Base-by-base conservation (phyloP, 768 basidiomycete species). In the Naganishia randhawae region DNA sequence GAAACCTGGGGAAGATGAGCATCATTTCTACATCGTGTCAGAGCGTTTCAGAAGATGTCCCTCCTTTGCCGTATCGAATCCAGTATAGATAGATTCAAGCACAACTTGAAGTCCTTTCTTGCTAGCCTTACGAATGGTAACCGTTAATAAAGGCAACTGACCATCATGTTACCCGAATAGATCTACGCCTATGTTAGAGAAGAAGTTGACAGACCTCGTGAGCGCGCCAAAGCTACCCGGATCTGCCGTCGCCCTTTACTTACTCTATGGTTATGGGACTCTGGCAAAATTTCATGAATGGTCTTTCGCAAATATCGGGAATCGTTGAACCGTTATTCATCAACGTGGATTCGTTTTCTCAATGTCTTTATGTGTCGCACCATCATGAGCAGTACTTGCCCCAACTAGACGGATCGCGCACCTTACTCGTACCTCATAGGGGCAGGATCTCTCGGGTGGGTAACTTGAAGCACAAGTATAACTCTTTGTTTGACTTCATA, bases 361-460 rank as follows among this genome's bases (percentile, higher is more conserved):
- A 16, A 2, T 13, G 25, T 2, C 37, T 61, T 13, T 61, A 61
- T 25, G 37, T n/a, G 19, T n/a, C 22, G 22, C 29, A 11, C 50
- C 65, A 61, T 66, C 42, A 52, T 85, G 87, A 86, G 72, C 81
- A 90, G 31, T 91, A 90, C 74, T 78, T 85, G 19, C 83, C 85
- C 33, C 83, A 85, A 65, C 75, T 82, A 2, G 84, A 85, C 71
- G 88, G 87, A 3, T 83, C 83, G 19, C 86, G 86, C 75, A 85
- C 83, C 5, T 78, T 90, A n/a, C 82, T 88, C 1, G 86, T 89
- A 6, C 88, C 87, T 1, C 86, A 88, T 74, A 81, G 84, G 27
- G 86, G 87, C 37, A 78, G 84, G 27, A 78, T 91, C 8, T 84
- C 86, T 14, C 86, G 86, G 83, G 88, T 88, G 35, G 65, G 84